Conservation (phyloP, 768 basidiomycete species). For the Scleroderma citrinum region DNA sequence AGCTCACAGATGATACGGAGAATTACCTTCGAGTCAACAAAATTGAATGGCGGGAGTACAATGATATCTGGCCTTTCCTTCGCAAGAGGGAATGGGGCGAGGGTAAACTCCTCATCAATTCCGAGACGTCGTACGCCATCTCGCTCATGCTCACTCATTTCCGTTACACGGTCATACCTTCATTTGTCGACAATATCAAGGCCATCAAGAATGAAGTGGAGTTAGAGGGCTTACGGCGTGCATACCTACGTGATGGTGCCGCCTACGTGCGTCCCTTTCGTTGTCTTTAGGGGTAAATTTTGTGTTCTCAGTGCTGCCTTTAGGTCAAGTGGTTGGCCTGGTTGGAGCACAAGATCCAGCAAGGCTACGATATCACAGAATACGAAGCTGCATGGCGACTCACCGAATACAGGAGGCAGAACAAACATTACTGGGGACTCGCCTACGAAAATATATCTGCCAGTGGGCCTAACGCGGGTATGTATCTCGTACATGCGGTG, state of each 20-base stretch:
- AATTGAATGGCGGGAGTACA: conserved; percentile 62
- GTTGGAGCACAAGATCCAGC: conserved; percentile 74
- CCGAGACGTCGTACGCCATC: conserved; percentile 77
- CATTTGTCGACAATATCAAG: conserved; percentile 71
- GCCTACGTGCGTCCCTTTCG: conserved; percentile 55
- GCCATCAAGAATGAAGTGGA: conserved; percentile 86
- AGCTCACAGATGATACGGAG: conserved; percentile 53
- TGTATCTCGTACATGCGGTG: conserved; percentile 10
- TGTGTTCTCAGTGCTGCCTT: conserved; percentile 7
- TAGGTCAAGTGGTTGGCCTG: conserved; percentile 83
- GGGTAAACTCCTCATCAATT: conserved; percentile 71
- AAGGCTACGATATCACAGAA: conserved; percentile 82
- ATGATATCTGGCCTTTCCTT: conserved; percentile 74
- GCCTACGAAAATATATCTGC: conserved; percentile 91
- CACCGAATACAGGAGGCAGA: conserved; percentile 65
- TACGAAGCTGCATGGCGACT: conserved; percentile 87
- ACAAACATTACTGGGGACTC: conserved; percentile 74
- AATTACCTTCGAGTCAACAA: conserved; percentile 53
- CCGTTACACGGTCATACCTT: conserved; percentile 68
- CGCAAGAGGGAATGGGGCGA: conserved; percentile 70
- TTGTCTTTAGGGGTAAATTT: conserved; percentile 1
- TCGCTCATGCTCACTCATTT: conserved; percentile 80
- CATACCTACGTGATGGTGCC: conserved; percentile 87
- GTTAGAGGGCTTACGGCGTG: conserved; percentile 73
- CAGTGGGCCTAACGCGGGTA: conserved; percentile 79